These are phyloP conservation scores for Trichosporon sp. DNA, from an alignment of 1,284 basidiomycete species.

Conservation along the genomic window DNA sequence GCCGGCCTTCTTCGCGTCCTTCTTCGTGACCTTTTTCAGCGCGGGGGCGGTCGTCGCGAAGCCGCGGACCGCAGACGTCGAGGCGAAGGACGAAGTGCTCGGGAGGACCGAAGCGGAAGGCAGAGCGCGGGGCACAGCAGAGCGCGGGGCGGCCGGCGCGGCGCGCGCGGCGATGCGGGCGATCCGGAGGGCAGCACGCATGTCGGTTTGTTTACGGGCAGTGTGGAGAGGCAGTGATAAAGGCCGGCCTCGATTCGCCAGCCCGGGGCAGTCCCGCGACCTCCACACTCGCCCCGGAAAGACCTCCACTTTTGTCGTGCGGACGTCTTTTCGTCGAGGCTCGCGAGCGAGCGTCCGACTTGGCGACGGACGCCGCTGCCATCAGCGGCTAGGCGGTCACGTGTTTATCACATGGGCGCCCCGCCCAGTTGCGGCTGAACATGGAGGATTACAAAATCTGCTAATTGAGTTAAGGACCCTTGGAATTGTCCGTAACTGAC, in stretches of 20 bases:
- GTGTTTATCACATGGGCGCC: not conserved
- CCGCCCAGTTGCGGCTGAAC: not conserved
- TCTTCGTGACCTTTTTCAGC: constrained; percentile 31
- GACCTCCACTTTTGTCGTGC: not conserved
- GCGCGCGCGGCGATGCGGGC: not conserved
- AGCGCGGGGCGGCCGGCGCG: not conserved
- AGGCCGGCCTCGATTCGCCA: not conserved
- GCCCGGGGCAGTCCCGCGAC: not conserved
- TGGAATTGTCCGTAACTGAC: not conserved
- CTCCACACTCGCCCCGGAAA: not conserved
- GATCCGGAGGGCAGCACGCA: not conserved
- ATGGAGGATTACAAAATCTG: not conserved
- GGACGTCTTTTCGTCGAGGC: not conserved
- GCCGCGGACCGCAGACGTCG: constrained; percentile 9
- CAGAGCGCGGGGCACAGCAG: not conserved
- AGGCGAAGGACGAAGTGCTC: not conserved
- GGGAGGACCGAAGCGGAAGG: not conserved
- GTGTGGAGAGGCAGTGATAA: not conserved
- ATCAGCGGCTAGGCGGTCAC: not conserved
- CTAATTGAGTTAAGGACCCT: not conserved
- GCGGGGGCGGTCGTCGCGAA: constrained; percentile 23
- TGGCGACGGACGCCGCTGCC: not conserved
- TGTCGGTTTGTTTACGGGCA: not conserved
- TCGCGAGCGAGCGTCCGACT: not conserved
- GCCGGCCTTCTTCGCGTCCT: constrained; percentile 7